Base-by-base conservation (phyloP, 2,329 filamentous ascomycete species). In the Fusarium odoratissimum region DNA sequence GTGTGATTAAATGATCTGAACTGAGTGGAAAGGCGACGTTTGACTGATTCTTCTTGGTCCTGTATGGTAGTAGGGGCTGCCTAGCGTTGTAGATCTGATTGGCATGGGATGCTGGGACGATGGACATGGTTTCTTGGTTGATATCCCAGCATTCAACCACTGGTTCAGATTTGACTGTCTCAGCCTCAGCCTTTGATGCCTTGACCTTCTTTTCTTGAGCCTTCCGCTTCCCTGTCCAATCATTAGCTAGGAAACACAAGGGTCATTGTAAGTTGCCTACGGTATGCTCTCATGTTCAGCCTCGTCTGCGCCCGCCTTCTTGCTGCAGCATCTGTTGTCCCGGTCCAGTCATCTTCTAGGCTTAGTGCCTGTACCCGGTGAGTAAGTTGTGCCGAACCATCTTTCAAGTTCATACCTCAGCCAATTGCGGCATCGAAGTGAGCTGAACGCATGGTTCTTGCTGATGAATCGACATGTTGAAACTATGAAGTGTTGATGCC, bases 281-380 rank as follows among this genome's bases (percentile, higher is more conserved):
- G 44, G 16, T 85, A 84, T 73, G 83, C 84, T 64, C 84, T 83
- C 73, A 81, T 83, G 56, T 85, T 85, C 30, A 85, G 80, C 77
- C 84, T 81, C 65, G 81, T 86, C 77, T 86, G 85, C 67, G 79
- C 79, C 62, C 80, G 75, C 69, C 84, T 80, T 30, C 85, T 81
- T 67, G 79, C 79, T 69, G 79, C 81, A 6, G 82, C 80, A 79
- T 86, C 81, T 21, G 72, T 84, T 30, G 78, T 81, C 7, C 84
- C 85, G 41, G 83, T 85, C 84, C 85, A 86, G 76, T 86, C 81
- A 57, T 86, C 84, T 67, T 84, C 79, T 35, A 52, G 75, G 62
- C 71, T 78, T 75, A 68, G 79, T 12, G 83, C 83, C 82, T 84
- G 49, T 69, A 71, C 30, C 42, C 21, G 37, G 60, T 71, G n/a